Evolutionary conservation across 441 rosid genomes (phyloP).

Genomic region (Syzygium syzygioides): DNA sequence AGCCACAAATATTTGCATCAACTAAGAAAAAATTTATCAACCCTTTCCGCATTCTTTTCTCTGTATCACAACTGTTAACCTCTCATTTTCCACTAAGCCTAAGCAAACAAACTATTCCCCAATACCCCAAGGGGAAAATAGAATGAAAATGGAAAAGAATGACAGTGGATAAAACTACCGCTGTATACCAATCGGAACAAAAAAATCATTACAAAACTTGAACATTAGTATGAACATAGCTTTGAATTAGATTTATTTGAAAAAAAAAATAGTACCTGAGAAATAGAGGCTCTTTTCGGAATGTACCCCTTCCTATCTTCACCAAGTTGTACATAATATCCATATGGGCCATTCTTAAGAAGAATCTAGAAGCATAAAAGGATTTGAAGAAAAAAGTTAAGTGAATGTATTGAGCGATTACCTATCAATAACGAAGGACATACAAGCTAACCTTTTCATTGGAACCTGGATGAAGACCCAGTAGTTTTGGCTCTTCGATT

Average conservation of each 20-base stretch:
- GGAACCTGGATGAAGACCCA: conserved; percentile 82
- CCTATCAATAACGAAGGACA: background rate
- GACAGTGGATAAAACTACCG: background rate
- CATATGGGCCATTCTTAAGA: conserved; percentile 92
- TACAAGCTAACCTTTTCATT: conserved; percentile 68
- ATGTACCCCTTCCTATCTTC: conserved; percentile 69
- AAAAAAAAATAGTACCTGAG: conserved; percentile 49
- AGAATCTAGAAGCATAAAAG: conserved; percentile 36
- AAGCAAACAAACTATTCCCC: background rate
- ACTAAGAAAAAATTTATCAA: background rate
- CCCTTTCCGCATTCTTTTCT: background rate
- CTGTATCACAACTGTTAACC: background rate
- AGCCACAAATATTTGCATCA: background rate
- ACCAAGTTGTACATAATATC: conserved; percentile 89
- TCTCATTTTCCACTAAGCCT: background rate
- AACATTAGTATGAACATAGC: background rate
- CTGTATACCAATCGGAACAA: background rate
- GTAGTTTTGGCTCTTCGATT: conserved; percentile 74
- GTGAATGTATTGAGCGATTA: background rate
- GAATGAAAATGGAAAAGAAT: background rate
- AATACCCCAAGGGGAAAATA: background rate
- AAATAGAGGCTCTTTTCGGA: conserved; percentile 76
- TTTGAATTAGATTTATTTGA: background rate
- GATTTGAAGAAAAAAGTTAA: conserved; percentile 6
- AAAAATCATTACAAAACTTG: background rate